Evolutionary conservation across 768 basidiomycete species (phyloP).

Genomic region (Boletellus emodensis): DNA sequence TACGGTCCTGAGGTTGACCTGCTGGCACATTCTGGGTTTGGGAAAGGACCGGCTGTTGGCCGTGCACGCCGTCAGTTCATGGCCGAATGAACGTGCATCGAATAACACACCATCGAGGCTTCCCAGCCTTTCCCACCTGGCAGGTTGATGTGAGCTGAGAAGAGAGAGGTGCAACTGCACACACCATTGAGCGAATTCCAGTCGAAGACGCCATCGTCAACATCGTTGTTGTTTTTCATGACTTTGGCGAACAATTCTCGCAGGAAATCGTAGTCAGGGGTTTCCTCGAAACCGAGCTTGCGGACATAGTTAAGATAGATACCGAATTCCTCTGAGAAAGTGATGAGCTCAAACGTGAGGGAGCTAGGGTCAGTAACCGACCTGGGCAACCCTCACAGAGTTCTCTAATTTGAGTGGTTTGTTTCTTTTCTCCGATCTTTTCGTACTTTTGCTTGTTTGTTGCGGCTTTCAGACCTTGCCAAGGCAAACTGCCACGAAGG

Average conservation of each 20-base stretch:
- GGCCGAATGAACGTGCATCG: neutral
- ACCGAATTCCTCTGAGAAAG: constrained; percentile 82
- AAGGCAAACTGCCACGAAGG: constrained; percentile 91
- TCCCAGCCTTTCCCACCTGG: constrained; percentile 95
- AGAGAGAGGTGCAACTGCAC: constrained; percentile 9
- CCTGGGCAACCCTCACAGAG: constrained; percentile 94
- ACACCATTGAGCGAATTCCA: constrained; percentile 91
- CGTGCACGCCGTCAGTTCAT: constrained; percentile 33
- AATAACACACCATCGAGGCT: constrained; percentile 58
- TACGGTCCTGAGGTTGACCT: constrained; percentile 52
- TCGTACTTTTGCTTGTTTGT: constrained; percentile 99
- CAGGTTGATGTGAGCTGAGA: constrained; percentile 4
- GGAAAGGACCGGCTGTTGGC: constrained; percentile 60
- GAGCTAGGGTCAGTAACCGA: constrained; percentile 32
- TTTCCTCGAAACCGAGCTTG: constrained; percentile 98
- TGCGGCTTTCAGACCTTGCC: constrained; percentile 99
- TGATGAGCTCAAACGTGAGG: constrained; percentile 7
- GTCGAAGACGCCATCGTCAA: constrained; percentile 92
- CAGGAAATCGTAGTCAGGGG: constrained; percentile 97
- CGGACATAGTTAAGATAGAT: constrained; percentile 99
- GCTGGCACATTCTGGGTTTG: constrained; percentile 57
- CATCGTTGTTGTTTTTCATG: constrained; percentile 84
- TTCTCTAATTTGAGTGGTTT: constrained; percentile 96
- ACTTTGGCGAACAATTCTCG: constrained; percentile 93
- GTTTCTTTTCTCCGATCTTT: constrained; percentile 99